phyloP scores from a whole-genome alignment of 371 early-diverging fungal species.

The Lichtheimia hyalospora region DNA sequence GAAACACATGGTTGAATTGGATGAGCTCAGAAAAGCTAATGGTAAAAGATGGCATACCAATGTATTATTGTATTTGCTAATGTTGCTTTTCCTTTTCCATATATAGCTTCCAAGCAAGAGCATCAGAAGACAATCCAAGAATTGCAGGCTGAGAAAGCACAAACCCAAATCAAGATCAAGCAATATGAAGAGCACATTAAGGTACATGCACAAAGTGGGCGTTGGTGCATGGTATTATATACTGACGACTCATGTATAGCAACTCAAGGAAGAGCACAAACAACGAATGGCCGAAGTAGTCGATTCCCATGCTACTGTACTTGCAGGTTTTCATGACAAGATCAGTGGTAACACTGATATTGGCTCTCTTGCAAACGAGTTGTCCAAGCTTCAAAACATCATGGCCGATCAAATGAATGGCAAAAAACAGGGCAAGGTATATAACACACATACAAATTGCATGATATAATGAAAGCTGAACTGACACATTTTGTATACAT shows the following conservation, averaged over 20 bases:
- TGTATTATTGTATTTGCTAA: not conserved
- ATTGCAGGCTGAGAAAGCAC: conserved; percentile 2
- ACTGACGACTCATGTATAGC: not conserved
- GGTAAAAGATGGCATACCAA: not conserved
- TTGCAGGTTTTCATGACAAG: conserved; percentile 9
- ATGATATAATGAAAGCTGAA: not conserved
- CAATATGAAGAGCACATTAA: not conserved
- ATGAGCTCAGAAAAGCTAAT: not conserved
- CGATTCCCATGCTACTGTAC: conserved; percentile 6
- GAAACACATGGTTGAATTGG: conserved; percentile 1
- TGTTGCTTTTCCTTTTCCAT: not conserved
- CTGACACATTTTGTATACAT: too few relatives aligned
- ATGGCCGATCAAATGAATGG: conserved; percentile 1
- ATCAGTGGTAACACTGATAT: conserved; percentile 1
- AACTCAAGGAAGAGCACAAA: conserved; percentile 3
- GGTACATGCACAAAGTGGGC: not conserved
- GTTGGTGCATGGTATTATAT: not conserved
- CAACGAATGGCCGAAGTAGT: conserved; percentile 1
- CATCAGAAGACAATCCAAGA: conserved; percentile 1
- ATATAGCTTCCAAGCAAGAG: not conserved
- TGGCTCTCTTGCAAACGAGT: not conserved
- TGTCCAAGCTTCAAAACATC: conserved; percentile 1
- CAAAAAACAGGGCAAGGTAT: not conserved
- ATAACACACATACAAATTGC: not conserved
- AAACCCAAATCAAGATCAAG: conserved; percentile 1